A percentile compares a stretch with the other conserved stretches of the same genome.
Evolutionary conservation across 2,329 filamentous ascomycete species (phyloP).

Genomic region (Gnomoniopsis smithogilvyi): DNA sequence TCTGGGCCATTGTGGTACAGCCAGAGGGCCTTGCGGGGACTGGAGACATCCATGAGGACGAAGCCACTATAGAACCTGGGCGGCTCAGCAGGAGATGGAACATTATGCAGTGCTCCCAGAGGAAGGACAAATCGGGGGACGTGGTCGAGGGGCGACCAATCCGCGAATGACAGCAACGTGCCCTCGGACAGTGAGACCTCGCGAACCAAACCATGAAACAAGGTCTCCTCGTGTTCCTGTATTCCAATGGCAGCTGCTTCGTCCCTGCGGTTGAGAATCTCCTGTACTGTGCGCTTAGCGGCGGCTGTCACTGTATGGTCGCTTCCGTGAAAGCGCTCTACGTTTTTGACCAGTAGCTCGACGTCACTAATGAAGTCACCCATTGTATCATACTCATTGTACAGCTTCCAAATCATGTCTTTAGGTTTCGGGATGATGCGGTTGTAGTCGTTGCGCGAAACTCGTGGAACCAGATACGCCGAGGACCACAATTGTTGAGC

Average conservation of each 20-base stretch:
- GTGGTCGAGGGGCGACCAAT: neutral
- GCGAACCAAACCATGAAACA: neutral
- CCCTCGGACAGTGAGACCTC: neutral
- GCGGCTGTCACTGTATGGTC: neutral
- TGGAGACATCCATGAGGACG: neutral
- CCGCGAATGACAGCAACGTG: no score
- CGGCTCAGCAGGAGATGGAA: neutral
- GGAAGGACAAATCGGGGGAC: neutral
- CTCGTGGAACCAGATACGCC: neutral
- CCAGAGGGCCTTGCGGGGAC: neutral
- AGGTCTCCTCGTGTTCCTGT: neutral
- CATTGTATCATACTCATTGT: neutral
- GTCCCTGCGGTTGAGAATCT: neutral
- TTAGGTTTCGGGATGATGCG: neutral
- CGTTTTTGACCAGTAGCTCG: constrained; percentile 1
- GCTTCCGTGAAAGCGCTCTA: neutral
- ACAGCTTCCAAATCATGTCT: neutral
- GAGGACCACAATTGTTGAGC: neutral
- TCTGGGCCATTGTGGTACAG: neutral
- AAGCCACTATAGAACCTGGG: neutral
- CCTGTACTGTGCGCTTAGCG: neutral
- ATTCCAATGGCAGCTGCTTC: neutral
- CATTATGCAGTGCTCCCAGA: constrained; percentile 1
- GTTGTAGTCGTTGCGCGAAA: neutral
- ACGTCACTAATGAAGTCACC: neutral